Evolutionary conservation across 352 stramenopile genomes (phyloP).

Genomic region (Globisporangium paddicum): DNA sequence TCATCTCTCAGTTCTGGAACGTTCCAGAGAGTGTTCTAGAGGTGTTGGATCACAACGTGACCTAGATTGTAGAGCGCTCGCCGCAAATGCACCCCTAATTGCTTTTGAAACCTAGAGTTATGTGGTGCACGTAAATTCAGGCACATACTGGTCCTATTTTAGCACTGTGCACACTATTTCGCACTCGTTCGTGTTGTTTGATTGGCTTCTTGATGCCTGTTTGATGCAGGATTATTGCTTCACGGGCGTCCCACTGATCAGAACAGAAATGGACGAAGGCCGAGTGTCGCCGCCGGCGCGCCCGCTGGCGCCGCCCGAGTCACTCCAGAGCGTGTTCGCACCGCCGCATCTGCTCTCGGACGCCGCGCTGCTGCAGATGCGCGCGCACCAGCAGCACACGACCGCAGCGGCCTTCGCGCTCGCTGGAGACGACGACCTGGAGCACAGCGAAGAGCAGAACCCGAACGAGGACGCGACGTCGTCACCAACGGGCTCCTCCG

Average conservation of each 20-base stretch:
- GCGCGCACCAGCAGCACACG: not conserved
- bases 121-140: no score
- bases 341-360: slow-evolving; percentile 1
- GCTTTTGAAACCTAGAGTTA: not conserved
- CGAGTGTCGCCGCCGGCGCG: not conserved
- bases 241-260: slow-evolving; percentile 5
- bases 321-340: slow-evolving; percentile 1
- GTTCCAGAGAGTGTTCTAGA: no score
- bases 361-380: slow-evolving; percentile 4
- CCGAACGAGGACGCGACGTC: slow-evolving; percentile 12
- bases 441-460: slow-evolving; percentile 8
- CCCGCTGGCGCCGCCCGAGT: not conserved
- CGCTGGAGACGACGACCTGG: slow-evolving; percentile 9
- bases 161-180: not conserved
- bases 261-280: slow-evolving; percentile 9
- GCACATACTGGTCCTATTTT: not conserved
- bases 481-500: slow-evolving; percentile 21
- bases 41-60: no score
- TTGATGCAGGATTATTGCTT: not conserved
- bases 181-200: not conserved
- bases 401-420: slow-evolving; percentile 5
- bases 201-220: no score
- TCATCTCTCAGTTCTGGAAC: no score
- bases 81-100: slow-evolving; percentile 8
- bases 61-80: no score